Evolutionary conservation across 768 basidiomycete species (phyloP), one percentile per base, ranked within the genome.

Genomic region (Mycena vitilis): DNA sequence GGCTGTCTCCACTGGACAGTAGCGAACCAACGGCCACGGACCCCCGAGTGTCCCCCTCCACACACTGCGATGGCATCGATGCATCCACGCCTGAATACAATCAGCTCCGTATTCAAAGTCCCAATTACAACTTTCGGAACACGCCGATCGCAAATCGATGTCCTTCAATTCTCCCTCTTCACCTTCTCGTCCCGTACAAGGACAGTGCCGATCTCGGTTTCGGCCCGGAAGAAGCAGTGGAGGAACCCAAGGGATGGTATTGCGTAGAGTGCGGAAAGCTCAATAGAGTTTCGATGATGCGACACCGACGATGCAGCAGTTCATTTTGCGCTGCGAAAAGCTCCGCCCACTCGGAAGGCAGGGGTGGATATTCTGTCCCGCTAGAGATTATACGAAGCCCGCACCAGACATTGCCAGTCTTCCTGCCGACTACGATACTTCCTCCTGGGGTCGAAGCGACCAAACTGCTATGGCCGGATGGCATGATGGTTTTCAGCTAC

Each of bases 241-340:
- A 55, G 34, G 63, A 57, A 23, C 60, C 74, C 13, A 76, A 74
- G 34, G 88, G 87, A 9, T 89, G 86, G 87, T 82, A 80, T 65
- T 88, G 88, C 66, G 64, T 30, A 2, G 57, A 68, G 0, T 88
- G 88, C 64, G 87, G 87, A 30, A 79, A 83, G 73, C 73, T 88
- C 30, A 88, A 87, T 56, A 80, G 79, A 52, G 84, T 87, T 71
- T 69, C 66, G 15, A 76, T 78, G 53, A 78, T 88, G 75, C 79
- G 88, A 61, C 84, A 86, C 68, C 79, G 85, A 54, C 76, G 78
- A 68, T 89, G 88, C 72, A 69, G 73, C 15, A 84, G 83, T 65
- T 71, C 76, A 4, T 55, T 36, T 1, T 88, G 87, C 52, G 77
- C 74, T 8, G 60, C 68, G 20, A 65, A 60, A 51, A 34, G 23